Percentiles rank a stretch among this genome's conserved stretches.
phyloP scores from a whole-genome alignment of 108 stramenopile genomes.

The Cyclotella cryptica region DNA sequence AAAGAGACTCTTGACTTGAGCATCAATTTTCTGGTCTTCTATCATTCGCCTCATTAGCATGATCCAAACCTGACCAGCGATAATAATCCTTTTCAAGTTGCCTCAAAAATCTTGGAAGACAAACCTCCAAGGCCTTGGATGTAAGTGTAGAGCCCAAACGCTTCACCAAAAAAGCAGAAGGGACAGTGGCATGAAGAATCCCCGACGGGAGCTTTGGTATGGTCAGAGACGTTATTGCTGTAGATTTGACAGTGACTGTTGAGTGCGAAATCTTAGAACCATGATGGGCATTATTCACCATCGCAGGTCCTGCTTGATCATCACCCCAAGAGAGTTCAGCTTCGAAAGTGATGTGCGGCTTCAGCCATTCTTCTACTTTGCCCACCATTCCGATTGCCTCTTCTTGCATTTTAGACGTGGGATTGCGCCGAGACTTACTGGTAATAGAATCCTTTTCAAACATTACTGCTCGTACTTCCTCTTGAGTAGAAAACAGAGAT shows the following conservation, averaged over 20 bases:
- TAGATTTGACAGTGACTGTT: constrained; percentile 46
- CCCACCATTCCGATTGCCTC: constrained; percentile 53
- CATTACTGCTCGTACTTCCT: constrained; percentile 49
- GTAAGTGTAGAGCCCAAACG: constrained; percentile 52
- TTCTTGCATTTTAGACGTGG: constrained; percentile 29
- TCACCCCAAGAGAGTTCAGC: constrained; percentile 52
- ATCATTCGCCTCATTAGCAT: too few relatives aligned
- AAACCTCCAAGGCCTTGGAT: constrained; percentile 49
- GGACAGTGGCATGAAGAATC: constrained; percentile 45
- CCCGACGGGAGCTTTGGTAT: constrained; percentile 45
- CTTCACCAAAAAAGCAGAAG: constrained; percentile 52
- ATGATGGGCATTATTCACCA: neutral
- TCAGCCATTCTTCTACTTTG: constrained; percentile 50
- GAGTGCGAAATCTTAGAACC: neutral
- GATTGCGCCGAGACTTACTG: neutral
- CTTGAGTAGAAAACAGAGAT: constrained; percentile 50
- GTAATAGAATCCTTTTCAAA: neutral
- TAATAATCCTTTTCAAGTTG: constrained; percentile 55
- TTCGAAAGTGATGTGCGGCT: constrained; percentile 56
- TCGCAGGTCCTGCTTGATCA: neutral
- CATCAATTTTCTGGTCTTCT: too few relatives aligned
- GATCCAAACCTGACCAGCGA: constrained; percentile 36
- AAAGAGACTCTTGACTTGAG: too few relatives aligned
- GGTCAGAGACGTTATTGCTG: constrained; percentile 50
- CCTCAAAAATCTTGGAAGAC: constrained; percentile 51